Base-by-base conservation (phyloP, 2,329 filamentous ascomycete genomes). In the Colletotrichum spaethianum region DNA sequence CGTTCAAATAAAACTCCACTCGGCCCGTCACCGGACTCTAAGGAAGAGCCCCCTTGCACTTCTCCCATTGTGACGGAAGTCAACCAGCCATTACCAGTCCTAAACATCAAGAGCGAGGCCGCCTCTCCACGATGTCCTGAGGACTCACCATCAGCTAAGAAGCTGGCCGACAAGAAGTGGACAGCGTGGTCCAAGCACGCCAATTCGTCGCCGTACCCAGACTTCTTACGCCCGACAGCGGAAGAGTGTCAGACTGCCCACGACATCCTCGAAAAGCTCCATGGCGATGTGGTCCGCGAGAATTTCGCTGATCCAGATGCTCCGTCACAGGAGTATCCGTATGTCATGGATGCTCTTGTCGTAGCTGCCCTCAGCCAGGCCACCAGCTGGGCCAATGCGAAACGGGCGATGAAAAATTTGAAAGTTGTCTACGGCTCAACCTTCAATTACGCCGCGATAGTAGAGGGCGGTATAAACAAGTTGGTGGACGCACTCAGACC, bases 291-390 rank as follows among this genome's bases (percentile, higher is more conserved):
- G 46, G 46, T 66, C n/a, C 38, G 46, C 26, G 48, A 66, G 23
- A 62, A 46, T 28, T 70, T 62, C 23, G 62, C 31, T 28, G 55
- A 70, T 26, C 38, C 26, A 6, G 62, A 66, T n/a, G 62, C 46
- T 6, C 48, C 56, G 3, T 20, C 55, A 6, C 36, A n/a, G 6
- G 46, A 55, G 28, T 40, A 26, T 11, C 46, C 18, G 4, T 70
- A 61, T n/a, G 68, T 50, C 36, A 66, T 66, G 56, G 56, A 70
- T 23, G 68, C 68, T 11, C 48, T 70, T 11, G 68, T 70, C 14
- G 56, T 66, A 31, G 68, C 68, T 7, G 68, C 68, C 7, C 63
- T 70, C 36, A 52, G 62, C 55, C 68, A 62, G 40, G 62, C 56
- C 18, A 70, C 40, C 6, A 70, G 55, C 23, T 70, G 62, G 63